These are phyloP conservation scores for Pogostemon cablin DNA, from an alignment of 257 asterid species.

Conservation along the genomic window DNA sequence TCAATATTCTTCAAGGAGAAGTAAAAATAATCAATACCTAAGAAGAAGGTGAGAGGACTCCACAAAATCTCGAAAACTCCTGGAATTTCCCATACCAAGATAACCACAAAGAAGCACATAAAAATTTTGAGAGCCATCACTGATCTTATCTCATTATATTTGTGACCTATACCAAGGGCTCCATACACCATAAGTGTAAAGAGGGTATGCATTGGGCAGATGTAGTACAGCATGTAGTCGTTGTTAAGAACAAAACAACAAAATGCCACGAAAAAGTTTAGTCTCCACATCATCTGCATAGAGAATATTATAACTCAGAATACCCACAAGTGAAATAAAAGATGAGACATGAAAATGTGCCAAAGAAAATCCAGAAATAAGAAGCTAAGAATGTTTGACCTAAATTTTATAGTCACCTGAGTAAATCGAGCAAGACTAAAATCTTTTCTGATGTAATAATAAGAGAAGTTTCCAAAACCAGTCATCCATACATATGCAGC, in stretches of 20 bases:
- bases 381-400: slow-evolving; percentile 1
- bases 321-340: slow-evolving; percentile 22
- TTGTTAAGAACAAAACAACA: slow-evolving; percentile 79
- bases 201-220: slow-evolving; percentile 93
- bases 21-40: slow-evolving; percentile 45
- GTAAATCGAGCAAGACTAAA: slow-evolving; percentile 80
- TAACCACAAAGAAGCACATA: slow-evolving; percentile 70
- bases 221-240: slow-evolving; percentile 80
- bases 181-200: slow-evolving; percentile 87
- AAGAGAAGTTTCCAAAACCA: slow-evolving; percentile 89
- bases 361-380: not conserved
- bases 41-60: slow-evolving; percentile 60
- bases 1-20: slow-evolving; percentile 10
- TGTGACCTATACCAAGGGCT: slow-evolving; percentile 83
- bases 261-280: slow-evolving; percentile 76
- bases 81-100: slow-evolving; percentile 84
- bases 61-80: slow-evolving; percentile 74
- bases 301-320: slow-evolving; percentile 33
- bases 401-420: slow-evolving; percentile 52
- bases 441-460: slow-evolving; percentile 79
- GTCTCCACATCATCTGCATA: slow-evolving; percentile 96
- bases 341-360: slow-evolving; percentile 20
- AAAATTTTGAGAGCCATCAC: slow-evolving; percentile 73
- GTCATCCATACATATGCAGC: slow-evolving; percentile 96
- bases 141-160: slow-evolving; percentile 69